Conservation (phyloP, 2,329 filamentous ascomycete genomes). For the Venturia asperata region DNA sequence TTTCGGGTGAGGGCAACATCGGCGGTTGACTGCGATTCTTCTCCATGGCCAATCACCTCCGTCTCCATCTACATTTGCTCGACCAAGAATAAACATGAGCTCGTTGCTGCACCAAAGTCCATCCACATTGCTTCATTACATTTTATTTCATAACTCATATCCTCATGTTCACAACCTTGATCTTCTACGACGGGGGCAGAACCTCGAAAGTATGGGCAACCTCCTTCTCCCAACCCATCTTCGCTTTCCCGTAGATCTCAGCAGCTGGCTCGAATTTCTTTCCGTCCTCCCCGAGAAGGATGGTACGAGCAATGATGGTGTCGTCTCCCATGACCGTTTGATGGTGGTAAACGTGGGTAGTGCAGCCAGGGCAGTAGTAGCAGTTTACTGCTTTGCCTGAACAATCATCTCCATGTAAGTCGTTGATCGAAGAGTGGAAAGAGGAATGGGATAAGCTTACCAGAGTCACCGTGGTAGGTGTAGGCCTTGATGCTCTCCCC, state of each 20-base stretch:
- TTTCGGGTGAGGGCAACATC: too few species aligned
- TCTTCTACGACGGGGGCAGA: slow-evolving; percentile 19
- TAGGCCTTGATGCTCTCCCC: slow-evolving; percentile 41
- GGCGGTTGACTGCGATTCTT: too few species aligned
- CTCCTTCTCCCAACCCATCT: slow-evolving; percentile 46
- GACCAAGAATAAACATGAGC: background rate
- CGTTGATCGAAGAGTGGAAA: background rate
- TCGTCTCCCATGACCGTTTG: slow-evolving; percentile 46
- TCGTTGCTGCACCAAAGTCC: background rate
- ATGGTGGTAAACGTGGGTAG: slow-evolving; percentile 45
- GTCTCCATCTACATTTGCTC: too few species aligned
- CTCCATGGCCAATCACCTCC: too few species aligned
- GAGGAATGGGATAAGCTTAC: slow-evolving; percentile 26
- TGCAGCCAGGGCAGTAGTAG: slow-evolving; percentile 51
- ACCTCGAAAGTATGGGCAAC: slow-evolving; percentile 38
- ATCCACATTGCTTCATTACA: background rate
- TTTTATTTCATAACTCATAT: background rate
- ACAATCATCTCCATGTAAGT: slow-evolving; percentile 15
- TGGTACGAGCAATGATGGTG: slow-evolving; percentile 47
- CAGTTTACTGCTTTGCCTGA: slow-evolving; percentile 49
- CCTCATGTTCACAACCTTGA: background rate
- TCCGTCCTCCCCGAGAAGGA: slow-evolving; percentile 37
- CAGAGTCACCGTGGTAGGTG: slow-evolving; percentile 51
- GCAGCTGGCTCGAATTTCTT: slow-evolving; percentile 44
- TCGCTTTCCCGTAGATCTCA: slow-evolving; percentile 50